A percentile compares a stretch with the other conserved stretches of the same genome.
phyloP scores from a whole-genome alignment of 805 yeast genomes.

The Candida loeiensis region DNA sequence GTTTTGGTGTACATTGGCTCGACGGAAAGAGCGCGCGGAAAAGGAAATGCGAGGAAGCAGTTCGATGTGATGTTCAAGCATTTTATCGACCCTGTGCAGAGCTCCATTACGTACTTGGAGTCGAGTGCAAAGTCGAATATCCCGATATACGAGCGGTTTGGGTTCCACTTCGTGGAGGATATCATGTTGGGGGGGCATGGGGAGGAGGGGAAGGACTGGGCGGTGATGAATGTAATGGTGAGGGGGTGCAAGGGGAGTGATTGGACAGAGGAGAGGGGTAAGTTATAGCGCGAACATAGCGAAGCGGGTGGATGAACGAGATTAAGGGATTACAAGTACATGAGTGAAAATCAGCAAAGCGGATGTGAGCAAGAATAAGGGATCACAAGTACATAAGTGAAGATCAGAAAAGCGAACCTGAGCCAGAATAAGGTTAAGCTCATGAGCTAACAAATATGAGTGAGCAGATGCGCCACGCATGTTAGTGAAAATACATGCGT shows the following conservation, averaged over 20 bases:
- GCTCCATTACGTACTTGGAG: constrained; percentile 47
- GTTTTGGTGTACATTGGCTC: constrained; percentile 49
- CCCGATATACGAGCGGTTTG: constrained; percentile 53
- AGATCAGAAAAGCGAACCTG: no score
- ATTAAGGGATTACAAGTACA: no score
- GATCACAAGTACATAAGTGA: no score
- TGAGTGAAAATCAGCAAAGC: background rate
- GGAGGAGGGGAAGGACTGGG: constrained; percentile 37
- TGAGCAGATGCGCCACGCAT: no score
- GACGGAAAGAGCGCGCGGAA: constrained; percentile 46
- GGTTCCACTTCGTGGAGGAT: constrained; percentile 47
- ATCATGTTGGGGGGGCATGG: constrained; percentile 42
- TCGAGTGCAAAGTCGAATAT: constrained; percentile 39
- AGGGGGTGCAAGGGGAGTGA: constrained; percentile 34
- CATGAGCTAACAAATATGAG: no score
- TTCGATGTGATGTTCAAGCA: constrained; percentile 47
- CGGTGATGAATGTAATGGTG: constrained; percentile 44
- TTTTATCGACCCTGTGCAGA: constrained; percentile 40
- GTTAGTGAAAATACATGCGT: no score
- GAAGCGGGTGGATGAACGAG: no score
- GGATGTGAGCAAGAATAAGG: no score
- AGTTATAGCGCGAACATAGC: constrained; percentile 7
- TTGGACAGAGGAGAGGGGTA: constrained; percentile 25
- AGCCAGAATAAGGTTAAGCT: no score
- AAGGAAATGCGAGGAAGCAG: constrained; percentile 51